phyloP scores from a whole-genome alignment of 2,329 filamentous ascomycete species.

The Fusarium multiceps region DNA sequence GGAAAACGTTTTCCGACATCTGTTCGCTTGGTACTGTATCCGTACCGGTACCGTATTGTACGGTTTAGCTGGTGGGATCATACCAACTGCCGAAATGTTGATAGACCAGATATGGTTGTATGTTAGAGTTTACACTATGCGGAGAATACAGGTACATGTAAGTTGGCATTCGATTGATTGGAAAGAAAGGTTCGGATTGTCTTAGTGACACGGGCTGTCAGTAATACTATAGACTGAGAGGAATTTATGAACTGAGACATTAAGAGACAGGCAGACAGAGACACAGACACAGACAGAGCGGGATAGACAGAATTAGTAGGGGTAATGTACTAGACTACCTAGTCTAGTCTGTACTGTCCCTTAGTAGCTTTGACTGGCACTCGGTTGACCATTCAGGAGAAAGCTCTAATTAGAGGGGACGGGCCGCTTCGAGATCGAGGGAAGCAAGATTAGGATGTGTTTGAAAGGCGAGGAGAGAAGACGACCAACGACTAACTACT shows the following conservation, averaged over 20 bases:
- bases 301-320: neutral
- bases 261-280: neutral
- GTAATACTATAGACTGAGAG: neutral
- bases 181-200: neutral
- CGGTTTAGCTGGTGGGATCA: neutral
- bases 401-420: constrained; percentile 15
- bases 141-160: neutral
- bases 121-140: constrained; percentile 14
- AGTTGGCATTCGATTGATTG: neutral
- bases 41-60: neutral
- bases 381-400: constrained; percentile 1
- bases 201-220: neutral
- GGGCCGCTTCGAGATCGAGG: constrained; percentile 19
- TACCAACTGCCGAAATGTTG: constrained; percentile 29
- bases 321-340: neutral
- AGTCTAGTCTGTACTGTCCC: neutral
- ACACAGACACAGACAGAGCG: neutral
- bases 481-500: neutral
- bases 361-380: constrained; percentile 1
- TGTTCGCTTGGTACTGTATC: neutral
- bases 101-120: constrained; percentile 4
- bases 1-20: constrained; percentile 21
- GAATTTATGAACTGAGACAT: neutral
- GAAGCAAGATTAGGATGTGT: neutral
- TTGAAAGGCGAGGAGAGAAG: neutral